A percentile compares a stretch with the other conserved stretches of the same genome.
phyloP scores from a whole-genome alignment of 306 rosid genomes.

The Myrica gale region DNA sequence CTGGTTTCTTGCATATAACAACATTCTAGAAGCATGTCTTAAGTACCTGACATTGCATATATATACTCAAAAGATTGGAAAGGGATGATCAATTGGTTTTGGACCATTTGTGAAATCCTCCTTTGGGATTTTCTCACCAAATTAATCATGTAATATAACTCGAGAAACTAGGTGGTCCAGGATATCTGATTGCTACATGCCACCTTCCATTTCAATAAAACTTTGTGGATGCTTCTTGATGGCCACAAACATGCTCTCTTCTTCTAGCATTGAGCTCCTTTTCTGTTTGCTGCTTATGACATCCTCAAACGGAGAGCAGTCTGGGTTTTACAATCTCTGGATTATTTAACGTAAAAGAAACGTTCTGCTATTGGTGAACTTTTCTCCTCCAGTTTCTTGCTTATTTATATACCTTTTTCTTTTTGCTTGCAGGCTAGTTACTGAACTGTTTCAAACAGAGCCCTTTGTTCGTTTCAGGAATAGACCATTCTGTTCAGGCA shows the following conservation, averaged over 20 bases:
- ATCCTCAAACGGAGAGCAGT: constrained; percentile 4
- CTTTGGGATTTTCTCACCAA: neutral
- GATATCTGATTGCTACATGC: neutral
- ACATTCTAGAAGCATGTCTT: neutral
- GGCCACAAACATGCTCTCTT: neutral
- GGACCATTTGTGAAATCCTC: neutral
- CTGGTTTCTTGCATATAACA: neutral
- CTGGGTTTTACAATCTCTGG: neutral
- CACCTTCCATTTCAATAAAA: neutral
- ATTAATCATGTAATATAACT: neutral
- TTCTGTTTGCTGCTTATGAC: neutral
- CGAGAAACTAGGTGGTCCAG: neutral
- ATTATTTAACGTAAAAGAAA: neutral
- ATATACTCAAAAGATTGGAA: neutral
- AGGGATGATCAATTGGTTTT: neutral
- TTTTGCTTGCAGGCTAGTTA: constrained; percentile 48
- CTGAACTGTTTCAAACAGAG: constrained; percentile 24
- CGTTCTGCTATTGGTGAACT: neutral
- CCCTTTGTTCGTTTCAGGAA: constrained; percentile 41
- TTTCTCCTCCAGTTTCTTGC: neutral
- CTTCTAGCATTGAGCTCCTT: neutral
- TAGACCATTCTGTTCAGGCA: constrained; percentile 71
- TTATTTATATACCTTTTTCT: neutral
- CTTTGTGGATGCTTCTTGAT: neutral
- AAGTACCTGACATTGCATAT: neutral